Base-by-base conservation (phyloP, 2,329 filamentous ascomycete genomes). In the Lizonia empirigonia region DNA sequence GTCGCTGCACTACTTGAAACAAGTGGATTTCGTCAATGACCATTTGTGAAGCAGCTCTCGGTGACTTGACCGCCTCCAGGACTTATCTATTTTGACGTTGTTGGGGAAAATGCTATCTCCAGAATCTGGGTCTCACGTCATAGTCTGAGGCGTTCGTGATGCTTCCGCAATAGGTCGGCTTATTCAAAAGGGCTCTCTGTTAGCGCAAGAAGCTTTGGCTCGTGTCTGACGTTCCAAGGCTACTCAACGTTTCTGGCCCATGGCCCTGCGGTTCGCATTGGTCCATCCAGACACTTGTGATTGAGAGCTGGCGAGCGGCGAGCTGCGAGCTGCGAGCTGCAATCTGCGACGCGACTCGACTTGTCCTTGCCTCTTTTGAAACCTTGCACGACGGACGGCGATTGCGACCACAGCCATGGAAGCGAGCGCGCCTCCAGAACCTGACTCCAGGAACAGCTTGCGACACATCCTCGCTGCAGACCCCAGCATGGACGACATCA, bases 371-470 rank as follows among this genome's bases (percentile, higher is more conserved):
- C 39, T 40, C 26, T 52, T 58, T 55, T 40, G 53, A 61, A 54
- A 53, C 44, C 42, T 61, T 58, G 50, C 46, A 60, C 60, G 24
- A 55, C 44, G 51, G 29, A 19, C 50, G 29, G 40, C 49, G 39
- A 50, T 42, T 48, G 44, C 44, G n/a, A 46, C 45, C 29, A 30
- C 32, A 52, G 30, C 44, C 44, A 62, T 62, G 59, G 59, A 62
- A 50, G 41, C 55, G 55, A 56, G 42, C 59, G 44, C 60, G 30
- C 53, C 61, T 45, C 63, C 72, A 46, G 69, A 72, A 60, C 62
- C 69, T 49, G 71, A 74, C 63, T 69, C 71, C 19, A 64, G 71
- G 44, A 73, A 68, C 68, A 73, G 69, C 58, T 56, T 74, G 51
- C 71, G 69, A 59, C 70, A 74, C 61, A 73, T 74, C 44, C 67